Percentiles rank a stretch among this genome's conserved stretches.
These are phyloP conservation scores for Neofusicoccum sp. DNA, from an alignment of 2,329 filamentous ascomycete genomes.

Conservation along the genomic window DNA sequence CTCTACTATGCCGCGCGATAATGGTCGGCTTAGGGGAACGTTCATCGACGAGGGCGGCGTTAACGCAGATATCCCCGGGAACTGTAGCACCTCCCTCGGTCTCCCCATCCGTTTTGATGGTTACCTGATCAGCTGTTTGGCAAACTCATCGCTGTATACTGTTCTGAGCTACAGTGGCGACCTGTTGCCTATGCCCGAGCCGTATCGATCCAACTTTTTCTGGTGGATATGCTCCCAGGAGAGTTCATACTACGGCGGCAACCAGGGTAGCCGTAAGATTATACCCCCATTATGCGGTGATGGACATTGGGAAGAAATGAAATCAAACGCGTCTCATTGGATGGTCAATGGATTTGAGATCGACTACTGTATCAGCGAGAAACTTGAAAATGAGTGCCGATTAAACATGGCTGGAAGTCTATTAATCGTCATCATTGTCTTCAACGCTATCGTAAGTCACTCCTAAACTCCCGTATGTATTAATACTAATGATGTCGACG, in stretches of 20 bases:
- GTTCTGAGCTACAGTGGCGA: not conserved
- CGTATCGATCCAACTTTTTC: not conserved
- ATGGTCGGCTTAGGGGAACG: not conserved
- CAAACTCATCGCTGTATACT: not conserved
- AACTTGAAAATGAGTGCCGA: not conserved
- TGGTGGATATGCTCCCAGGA: constrained; percentile 22
- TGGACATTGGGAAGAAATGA: not conserved
- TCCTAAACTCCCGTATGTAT: not conserved
- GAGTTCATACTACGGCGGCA: not conserved
- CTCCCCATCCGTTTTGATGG: not conserved
- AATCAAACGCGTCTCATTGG: not conserved
- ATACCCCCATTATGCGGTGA: constrained; percentile 14
- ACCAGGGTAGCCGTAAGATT: not conserved
- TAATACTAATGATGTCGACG: not conserved
- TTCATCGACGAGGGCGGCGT: no score
- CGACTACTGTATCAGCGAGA: constrained; percentile 14
- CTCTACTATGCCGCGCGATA: not conserved
- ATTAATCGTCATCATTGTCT: not conserved
- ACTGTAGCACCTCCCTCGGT: not conserved
- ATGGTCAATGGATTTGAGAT: not conserved
- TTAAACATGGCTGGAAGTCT: not conserved
- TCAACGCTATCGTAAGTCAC: not conserved
- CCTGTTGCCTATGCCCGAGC: not conserved
- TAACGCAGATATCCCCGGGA: not conserved
- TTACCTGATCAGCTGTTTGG: not conserved